These are phyloP conservation scores for Pleurotus citrinopileatus DNA, from an alignment of 768 basidiomycete genomes.

Conservation along the genomic window DNA sequence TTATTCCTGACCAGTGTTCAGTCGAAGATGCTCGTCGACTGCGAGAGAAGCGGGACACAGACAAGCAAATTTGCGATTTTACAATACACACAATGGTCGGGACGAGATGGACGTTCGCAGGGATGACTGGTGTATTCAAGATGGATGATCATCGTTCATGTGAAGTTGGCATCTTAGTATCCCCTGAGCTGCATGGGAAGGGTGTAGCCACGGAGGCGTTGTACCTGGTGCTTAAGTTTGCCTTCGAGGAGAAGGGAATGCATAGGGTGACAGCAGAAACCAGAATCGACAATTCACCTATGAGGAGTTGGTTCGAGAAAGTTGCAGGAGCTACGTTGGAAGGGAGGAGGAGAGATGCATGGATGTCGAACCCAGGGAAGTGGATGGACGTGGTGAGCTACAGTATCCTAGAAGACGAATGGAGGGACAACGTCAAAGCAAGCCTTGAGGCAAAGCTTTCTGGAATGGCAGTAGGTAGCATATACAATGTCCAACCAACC, in stretches of 20 bases:
- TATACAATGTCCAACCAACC: conserved; percentile 2
- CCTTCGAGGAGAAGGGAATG: conserved; percentile 39
- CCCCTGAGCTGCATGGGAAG: conserved; percentile 31
- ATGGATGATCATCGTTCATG: conserved; percentile 35
- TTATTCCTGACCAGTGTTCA: conserved; percentile 33
- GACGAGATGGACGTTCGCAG: conserved; percentile 28
- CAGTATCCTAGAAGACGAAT: conserved; percentile 41
- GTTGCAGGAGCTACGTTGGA: conserved; percentile 37
- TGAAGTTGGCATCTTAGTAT: conserved; percentile 39
- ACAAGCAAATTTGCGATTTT: conserved; percentile 32
- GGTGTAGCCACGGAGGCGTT: conserved; percentile 43
- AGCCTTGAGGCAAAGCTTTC: conserved; percentile 28
- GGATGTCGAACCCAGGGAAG: conserved; percentile 32
- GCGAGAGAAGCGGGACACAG: conserved; percentile 31
- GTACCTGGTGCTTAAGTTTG: conserved; percentile 34
- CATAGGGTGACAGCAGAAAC: conserved; percentile 43
- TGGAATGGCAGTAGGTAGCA: not conserved
- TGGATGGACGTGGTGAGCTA: conserved; percentile 39
- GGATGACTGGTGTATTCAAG: conserved; percentile 35
- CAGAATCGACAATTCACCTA: conserved; percentile 35
- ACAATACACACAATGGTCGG: conserved; percentile 28
- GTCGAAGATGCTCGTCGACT: conserved; percentile 31
- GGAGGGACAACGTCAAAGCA: conserved; percentile 31
- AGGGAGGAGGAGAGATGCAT: conserved; percentile 34
- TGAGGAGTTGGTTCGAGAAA: conserved; percentile 45